phyloP scores from a whole-genome alignment of 164 flowering plant genomes.

The Annona cherimola region DNA sequence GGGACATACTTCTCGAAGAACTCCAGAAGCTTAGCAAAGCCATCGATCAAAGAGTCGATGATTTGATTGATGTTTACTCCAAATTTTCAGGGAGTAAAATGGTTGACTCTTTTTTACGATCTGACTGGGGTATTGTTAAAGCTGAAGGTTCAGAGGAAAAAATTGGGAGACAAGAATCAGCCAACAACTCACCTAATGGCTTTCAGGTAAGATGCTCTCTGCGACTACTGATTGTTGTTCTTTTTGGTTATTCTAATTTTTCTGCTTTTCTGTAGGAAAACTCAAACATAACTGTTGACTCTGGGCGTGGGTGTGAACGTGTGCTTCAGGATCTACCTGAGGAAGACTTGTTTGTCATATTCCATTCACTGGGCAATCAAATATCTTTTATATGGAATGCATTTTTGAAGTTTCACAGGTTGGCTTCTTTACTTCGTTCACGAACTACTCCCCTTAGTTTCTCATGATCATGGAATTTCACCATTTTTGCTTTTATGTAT shows the following conservation, averaged over 20 bases:
- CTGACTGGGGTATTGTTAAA: constrained; percentile 14
- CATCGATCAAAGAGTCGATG: constrained; percentile 46
- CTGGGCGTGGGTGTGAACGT: constrained; percentile 32
- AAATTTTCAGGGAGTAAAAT: constrained; percentile 30
- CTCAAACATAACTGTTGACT: constrained; percentile 29
- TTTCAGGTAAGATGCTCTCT: constrained; percentile 35
- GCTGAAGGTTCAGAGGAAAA: constrained; percentile 26
- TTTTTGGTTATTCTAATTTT: constrained; percentile 4
- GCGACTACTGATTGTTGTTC: background rate
- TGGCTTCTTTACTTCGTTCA: constrained; percentile 2
- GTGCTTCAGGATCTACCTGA: constrained; percentile 34
- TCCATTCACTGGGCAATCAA: constrained; percentile 60
- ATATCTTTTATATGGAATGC: constrained; percentile 59
- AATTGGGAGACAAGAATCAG: constrained; percentile 14
- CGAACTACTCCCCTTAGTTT: background rate
- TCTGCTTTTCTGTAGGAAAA: constrained; percentile 34
- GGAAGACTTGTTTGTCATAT: constrained; percentile 38
- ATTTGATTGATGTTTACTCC: constrained; percentile 45
- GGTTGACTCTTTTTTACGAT: constrained; percentile 20
- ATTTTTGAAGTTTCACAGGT: constrained; percentile 89
- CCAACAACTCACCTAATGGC: constrained; percentile 28
- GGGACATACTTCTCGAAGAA: constrained; percentile 63
- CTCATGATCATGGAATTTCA: background rate
- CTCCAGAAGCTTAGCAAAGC: constrained; percentile 61
- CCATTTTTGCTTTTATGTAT: background rate